A percentile compares a stretch with the other conserved stretches of the same genome.
Conservation (phyloP, 176 grass and related monocot genomes). For the Bonia amplexicaulis region DNA sequence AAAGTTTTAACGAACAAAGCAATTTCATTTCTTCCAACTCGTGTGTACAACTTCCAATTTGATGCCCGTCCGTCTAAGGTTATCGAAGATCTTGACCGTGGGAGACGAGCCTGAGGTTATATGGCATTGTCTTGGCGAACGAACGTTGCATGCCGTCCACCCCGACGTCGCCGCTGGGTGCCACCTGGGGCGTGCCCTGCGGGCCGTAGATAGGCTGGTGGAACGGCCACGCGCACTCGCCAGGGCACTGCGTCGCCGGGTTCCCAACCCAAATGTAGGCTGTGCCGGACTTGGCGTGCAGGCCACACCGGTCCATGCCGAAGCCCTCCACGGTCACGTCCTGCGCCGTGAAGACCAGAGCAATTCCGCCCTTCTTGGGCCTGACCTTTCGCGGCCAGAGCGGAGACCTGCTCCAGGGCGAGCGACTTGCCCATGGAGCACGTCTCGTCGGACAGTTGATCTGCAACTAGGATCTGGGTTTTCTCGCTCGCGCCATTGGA, state of each 20-base stretch:
- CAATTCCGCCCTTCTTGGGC: slow-evolving; percentile 31
- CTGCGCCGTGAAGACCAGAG: slow-evolving; percentile 57
- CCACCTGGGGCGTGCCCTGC: slow-evolving; percentile 41
- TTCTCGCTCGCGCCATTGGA: not conserved
- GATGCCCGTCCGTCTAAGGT: no score
- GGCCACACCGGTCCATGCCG: slow-evolving; percentile 51
- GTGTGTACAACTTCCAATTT: slow-evolving; percentile 47
- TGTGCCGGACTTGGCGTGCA: slow-evolving; percentile 46
- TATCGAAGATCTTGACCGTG: no score
- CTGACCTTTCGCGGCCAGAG: slow-evolving; percentile 37
- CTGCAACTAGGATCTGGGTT: slow-evolving; percentile 35
- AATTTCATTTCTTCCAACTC: slow-evolving; percentile 27
- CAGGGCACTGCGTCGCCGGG: slow-evolving; percentile 60
- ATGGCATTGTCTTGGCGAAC: no score
- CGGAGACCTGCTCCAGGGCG: slow-evolving; percentile 44
- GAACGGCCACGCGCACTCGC: slow-evolving; percentile 79
- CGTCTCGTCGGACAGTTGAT: slow-evolving; percentile 38
- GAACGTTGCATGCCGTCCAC: slow-evolving; percentile 40
- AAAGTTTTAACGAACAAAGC: slow-evolving; percentile 10
- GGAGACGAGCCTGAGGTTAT: no score
- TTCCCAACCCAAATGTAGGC: slow-evolving; percentile 61
- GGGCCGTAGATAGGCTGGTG: slow-evolving; percentile 70
- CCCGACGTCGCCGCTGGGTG: slow-evolving; percentile 69
- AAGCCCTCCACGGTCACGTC: slow-evolving; percentile 63
- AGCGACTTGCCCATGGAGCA: slow-evolving; percentile 65